A percentile compares a stretch with the other conserved stretches of the same genome.
These are phyloP conservation scores for Penicillium corylophilum DNA, from an alignment of 2,329 filamentous ascomycete genomes.

Conservation along the genomic window DNA sequence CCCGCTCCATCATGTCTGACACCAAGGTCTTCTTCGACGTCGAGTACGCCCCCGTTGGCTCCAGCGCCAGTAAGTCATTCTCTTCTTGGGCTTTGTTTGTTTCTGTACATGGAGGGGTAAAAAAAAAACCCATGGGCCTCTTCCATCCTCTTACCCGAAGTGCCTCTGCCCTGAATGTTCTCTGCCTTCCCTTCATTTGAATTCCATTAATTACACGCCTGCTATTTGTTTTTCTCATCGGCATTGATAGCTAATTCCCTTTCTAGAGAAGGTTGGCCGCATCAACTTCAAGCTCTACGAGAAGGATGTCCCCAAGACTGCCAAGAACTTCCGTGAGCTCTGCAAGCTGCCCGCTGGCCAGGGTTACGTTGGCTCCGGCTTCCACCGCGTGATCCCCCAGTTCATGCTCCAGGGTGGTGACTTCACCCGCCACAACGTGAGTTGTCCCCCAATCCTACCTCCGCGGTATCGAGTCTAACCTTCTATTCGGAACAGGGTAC, in stretches of 20 bases:
- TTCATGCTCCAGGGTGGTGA: conserved; percentile 98
- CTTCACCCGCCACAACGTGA: conserved; percentile 88
- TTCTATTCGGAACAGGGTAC: conserved; percentile 62
- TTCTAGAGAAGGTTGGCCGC: conserved; percentile 68
- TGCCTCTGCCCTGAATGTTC: not conserved
- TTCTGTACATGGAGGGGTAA: conserved; percentile 13
- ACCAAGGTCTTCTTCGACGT: conserved; percentile 74
- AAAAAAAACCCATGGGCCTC: not conserved
- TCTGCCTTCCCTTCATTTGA: not conserved
- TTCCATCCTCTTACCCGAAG: conserved; percentile 4
- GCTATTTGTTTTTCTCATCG: conserved; percentile 23
- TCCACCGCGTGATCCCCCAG: conserved; percentile 89
- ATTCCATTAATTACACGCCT: conserved; percentile 15
- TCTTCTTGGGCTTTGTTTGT: conserved; percentile 1
- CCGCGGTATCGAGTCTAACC: conserved; percentile 11
- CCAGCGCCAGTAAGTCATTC: conserved; percentile 29
- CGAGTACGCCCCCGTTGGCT: conserved; percentile 52
- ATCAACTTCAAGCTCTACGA: conserved; percentile 90
- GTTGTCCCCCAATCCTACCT: conserved; percentile 34
- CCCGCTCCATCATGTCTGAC: conserved; percentile 71
- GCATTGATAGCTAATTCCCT: conserved; percentile 14
- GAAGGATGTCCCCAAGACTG: conserved; percentile 82
- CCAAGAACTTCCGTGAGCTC: conserved; percentile 79
- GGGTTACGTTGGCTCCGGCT: conserved; percentile 78
- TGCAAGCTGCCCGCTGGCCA: conserved; percentile 79